Base-by-base conservation (phyloP, 1,139 yeast species). In the Yamadazyma spencermartinsiae region DNA sequence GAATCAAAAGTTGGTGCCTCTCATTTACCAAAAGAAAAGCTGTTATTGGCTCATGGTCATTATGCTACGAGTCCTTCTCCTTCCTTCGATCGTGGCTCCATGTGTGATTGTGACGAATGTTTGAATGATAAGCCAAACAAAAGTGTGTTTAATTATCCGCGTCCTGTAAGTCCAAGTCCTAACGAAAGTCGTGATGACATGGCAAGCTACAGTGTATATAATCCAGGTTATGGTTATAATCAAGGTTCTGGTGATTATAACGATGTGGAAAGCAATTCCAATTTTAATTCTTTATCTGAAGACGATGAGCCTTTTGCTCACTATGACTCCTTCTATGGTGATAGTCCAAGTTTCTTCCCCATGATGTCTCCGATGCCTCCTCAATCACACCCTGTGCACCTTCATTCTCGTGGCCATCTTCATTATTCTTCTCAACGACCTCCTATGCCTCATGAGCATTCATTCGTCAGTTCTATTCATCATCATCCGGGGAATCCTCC, bases 321-420 rank as follows among this genome's bases (percentile, higher is more conserved):
- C 6, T 28, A 15, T 12, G 13, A 28, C n/a, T 10, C 31, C 9
- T 16, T 16, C 12, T 28, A 28, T 11, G 16, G n/a, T 28, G 31
- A 28, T 6, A 16, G 20, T 16, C 9, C n/a, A 7, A 28, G 11
- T 19, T 12, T 8, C 13, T 30, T n/a, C 13, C 33, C 23, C 10
- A 19, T 30, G 24, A 30, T 30, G 33, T 19, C 33, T 19, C 33
- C 33, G 9, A 19, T 30, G 25, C 24, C 33, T n/a, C 33, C 24
- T 18, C 33, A 30, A 30, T 16, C 31, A 4, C 21, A 29, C 5
- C 31, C 31, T 10, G 10, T 8, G 9, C 23, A 31, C 20, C 20
- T 20, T 27, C 33, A 18, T 19, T 15, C 34, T 31, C 18, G 13
- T 15, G 29, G 15, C 17, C 29, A 26, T 10, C 31, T 15, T 28